Evolutionary conservation across 768 basidiomycete species (phyloP).

Genomic region (Phylloporus arenicola): DNA sequence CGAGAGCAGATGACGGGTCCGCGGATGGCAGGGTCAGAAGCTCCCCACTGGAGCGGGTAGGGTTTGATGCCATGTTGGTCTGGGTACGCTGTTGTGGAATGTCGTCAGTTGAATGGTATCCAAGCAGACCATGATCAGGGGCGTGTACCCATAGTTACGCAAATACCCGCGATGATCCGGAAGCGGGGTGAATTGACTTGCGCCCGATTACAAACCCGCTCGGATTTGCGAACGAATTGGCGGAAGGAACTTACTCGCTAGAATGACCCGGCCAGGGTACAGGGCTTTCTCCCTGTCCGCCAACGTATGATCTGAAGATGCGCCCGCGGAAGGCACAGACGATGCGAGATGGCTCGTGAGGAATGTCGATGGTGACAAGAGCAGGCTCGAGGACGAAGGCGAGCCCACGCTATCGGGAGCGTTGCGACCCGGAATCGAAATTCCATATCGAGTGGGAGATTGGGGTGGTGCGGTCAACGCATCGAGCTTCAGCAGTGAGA

Average conservation of each 20-base stretch:
- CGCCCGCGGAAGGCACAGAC: slow-evolving; percentile 20
- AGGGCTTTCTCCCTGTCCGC: slow-evolving; percentile 62
- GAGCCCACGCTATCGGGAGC: slow-evolving; percentile 12
- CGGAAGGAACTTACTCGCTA: slow-evolving; percentile 62
- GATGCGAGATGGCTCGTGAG: slow-evolving; percentile 25
- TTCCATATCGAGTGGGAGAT: slow-evolving; percentile 22
- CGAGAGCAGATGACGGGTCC: slow-evolving; percentile 90
- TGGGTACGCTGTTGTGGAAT: slow-evolving; percentile 61
- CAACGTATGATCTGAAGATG: slow-evolving; percentile 14
- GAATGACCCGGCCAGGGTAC: slow-evolving; percentile 77
- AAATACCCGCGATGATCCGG: slow-evolving; percentile 9
- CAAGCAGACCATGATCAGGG: slow-evolving; percentile 1
- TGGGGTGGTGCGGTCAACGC: slow-evolving; percentile 31
- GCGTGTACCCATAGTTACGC: slow-evolving; percentile 7
- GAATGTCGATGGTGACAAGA: slow-evolving; percentile 28
- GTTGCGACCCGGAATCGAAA: slow-evolving; percentile 24
- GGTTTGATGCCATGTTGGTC: slow-evolving; percentile 87
- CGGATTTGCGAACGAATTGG: neutral
- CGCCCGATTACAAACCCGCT: neutral
- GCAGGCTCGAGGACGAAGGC: slow-evolving; percentile 20
- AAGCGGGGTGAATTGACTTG: slow-evolving; percentile 5
- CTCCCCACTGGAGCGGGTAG: slow-evolving; percentile 78
- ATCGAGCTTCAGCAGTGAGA: slow-evolving; percentile 43
- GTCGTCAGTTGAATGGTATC: slow-evolving; percentile 8
- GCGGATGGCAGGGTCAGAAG: slow-evolving; percentile 52